phyloP scores from a whole-genome alignment of 164 flowering plant species.

The Magnolia sinica region DNA sequence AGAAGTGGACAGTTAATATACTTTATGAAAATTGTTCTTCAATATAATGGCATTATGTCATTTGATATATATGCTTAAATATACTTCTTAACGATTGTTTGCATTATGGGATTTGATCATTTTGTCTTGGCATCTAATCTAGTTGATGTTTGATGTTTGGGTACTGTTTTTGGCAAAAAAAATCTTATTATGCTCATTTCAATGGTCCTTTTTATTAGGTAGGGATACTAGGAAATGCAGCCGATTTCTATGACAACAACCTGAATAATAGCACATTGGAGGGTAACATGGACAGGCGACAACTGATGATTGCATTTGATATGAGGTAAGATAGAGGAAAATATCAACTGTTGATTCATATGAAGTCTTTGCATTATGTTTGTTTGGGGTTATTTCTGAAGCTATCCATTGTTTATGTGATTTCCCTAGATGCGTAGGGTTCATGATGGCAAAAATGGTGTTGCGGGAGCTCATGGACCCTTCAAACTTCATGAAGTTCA shows the following conservation, averaged over 20 bases:
- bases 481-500: constrained; percentile 58
- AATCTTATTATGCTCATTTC: background rate
- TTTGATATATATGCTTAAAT: background rate
- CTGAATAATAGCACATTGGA: constrained; percentile 33
- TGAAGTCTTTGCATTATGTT: background rate
- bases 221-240: constrained; percentile 93
- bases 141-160: background rate
- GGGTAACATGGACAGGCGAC: constrained; percentile 55
- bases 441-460: constrained; percentile 97
- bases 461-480: constrained; percentile 95
- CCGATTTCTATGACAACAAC: constrained; percentile 65
- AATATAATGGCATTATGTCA: background rate
- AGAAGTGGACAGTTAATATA: background rate
- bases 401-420: constrained; percentile 8
- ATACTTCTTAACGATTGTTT: background rate
- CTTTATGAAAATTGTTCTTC: background rate
- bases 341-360: background rate
- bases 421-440: constrained; percentile 80
- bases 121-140: background rate
- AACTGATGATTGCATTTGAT: constrained; percentile 99
- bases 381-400: background rate
- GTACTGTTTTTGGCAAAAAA: background rate
- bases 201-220: constrained; percentile 46
- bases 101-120: background rate
- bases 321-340: constrained; percentile 60